These are phyloP conservation scores for Jatropha multifida DNA, from an alignment of 441 rosid species.

Conservation along the genomic window DNA sequence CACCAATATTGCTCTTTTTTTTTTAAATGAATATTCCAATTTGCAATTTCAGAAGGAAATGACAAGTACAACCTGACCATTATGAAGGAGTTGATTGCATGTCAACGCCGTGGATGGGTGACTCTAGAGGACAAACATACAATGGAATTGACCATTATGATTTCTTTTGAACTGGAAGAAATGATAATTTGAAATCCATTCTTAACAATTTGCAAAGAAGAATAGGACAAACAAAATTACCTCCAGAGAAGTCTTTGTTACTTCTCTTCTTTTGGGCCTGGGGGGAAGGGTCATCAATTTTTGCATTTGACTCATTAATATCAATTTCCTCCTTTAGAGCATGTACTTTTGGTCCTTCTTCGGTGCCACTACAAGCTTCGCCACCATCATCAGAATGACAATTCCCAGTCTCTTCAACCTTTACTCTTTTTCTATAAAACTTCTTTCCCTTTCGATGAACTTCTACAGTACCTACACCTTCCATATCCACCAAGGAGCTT, in stretches of 20 bases:
- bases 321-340: constrained; percentile 41
- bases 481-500: constrained; percentile 49
- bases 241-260: constrained; percentile 57
- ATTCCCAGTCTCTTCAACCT: constrained; percentile 49
- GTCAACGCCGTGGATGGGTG: background rate
- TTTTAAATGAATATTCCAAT: background rate
- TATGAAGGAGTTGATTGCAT: too few species aligned
- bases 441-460: constrained; percentile 56
- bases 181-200: background rate
- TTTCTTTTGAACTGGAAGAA: background rate
- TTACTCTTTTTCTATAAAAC: constrained; percentile 49
- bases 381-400: constrained; percentile 64
- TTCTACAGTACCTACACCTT: constrained; percentile 64
- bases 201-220: background rate
- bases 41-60: background rate
- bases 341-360: constrained; percentile 47
- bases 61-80: background rate
- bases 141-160: background rate
- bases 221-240: constrained; percentile 30
- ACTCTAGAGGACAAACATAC: background rate
- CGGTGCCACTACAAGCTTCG: constrained; percentile 80
- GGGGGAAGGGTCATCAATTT: constrained; percentile 38
- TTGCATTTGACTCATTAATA: constrained; percentile 44
- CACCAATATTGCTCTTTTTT: background rate
- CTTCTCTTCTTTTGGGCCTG: constrained; percentile 47